Evolutionary conservation across 331 rosid genomes (phyloP), one percentile per base, ranked within the genome.

Genomic region (Telfairia occidentalis): DNA sequence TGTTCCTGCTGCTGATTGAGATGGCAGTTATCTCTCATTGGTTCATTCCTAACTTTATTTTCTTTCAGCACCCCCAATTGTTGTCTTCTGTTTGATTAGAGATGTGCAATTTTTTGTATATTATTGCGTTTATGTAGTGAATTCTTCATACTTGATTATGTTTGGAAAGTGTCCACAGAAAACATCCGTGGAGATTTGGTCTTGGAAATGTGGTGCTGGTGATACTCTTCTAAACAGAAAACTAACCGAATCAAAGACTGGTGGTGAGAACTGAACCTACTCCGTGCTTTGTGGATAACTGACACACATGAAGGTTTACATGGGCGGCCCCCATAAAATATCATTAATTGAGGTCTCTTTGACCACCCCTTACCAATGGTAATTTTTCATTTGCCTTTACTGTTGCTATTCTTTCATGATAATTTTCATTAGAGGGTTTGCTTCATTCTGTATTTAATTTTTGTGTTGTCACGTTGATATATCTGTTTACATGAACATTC

Each of bases 41-140:
- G 78, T 75, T 75, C 54, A 37, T 75, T 75, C 28, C 54, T 57
- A 75, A 57, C 70, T 40, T 75, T 75, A 40, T 40, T 40, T 13
- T 19, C 53, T 75, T 26, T 35, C 35, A 18, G 13, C 8, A n/a
- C 66, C 24, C 53, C 55, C 52, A 16, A 58, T 13, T 11, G 71
- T 75, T 57, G 52, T 37, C 40, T 58, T 38, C 69, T 75, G 78
- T 37, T 75, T 75, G 40, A 53, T 55, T 52, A 55, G 63, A 32
- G 30, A 50, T 37, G 57, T 73, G 63, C 77, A 72, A 57, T n/a
- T 73, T 37, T 73, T 74, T 74, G 64, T 55, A 53, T 53, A 57
- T 53, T 57, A 55, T 73, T 65, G 21, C 64, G 26, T 32, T 73
- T 73, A n/a, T 52, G 64, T 53, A 49, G 50, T 53, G n/a, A n/a